Evolutionary conservation across 2,329 filamentous ascomycete species (phyloP).

Genomic region (Penicillium brevicompactum): DNA sequence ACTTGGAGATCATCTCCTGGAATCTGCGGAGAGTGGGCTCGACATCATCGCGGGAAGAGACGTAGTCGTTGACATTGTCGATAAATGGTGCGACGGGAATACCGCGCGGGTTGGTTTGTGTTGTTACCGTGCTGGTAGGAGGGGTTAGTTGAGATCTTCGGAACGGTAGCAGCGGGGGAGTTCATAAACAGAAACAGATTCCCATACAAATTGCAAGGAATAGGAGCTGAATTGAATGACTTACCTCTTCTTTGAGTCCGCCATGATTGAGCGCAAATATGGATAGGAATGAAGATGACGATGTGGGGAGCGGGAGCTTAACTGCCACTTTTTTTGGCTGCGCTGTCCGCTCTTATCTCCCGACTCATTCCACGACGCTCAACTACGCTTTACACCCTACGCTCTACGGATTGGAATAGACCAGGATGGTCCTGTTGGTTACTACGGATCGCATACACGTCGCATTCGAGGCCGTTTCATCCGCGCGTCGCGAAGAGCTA

Average conservation of each 20-base stretch:
- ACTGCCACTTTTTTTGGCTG: conserved; percentile 29
- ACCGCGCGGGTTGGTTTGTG: conserved; percentile 47
- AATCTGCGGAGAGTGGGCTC: conserved; percentile 49
- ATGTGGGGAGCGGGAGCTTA: conserved; percentile 26
- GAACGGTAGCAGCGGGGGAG: not conserved
- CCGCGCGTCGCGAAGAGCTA: conserved; percentile 34
- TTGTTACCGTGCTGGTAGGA: conserved; percentile 27
- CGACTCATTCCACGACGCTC: not conserved
- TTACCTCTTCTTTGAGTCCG: conserved; percentile 35
- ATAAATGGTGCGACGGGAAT: conserved; percentile 51
- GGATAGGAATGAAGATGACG: conserved; percentile 19
- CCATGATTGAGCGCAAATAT: conserved; percentile 29
- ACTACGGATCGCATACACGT: conserved; percentile 43
- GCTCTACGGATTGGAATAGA: not conserved
- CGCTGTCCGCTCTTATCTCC: conserved; percentile 19
- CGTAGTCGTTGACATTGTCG: conserved; percentile 50
- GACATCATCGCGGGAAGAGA: conserved; percentile 48
- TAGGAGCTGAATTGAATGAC: not conserved
- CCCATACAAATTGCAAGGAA: not conserved
- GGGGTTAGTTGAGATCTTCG: conserved; percentile 19
- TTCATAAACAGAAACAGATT: not conserved
- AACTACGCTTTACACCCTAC: not conserved
- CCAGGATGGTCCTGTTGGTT: conserved; percentile 45
- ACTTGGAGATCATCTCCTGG: conserved; percentile 72
- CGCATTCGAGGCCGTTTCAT: conserved; percentile 41